Evolutionary conservation across 2,329 filamentous ascomycete species (phyloP).

Genomic region (Geosmithia flava): DNA sequence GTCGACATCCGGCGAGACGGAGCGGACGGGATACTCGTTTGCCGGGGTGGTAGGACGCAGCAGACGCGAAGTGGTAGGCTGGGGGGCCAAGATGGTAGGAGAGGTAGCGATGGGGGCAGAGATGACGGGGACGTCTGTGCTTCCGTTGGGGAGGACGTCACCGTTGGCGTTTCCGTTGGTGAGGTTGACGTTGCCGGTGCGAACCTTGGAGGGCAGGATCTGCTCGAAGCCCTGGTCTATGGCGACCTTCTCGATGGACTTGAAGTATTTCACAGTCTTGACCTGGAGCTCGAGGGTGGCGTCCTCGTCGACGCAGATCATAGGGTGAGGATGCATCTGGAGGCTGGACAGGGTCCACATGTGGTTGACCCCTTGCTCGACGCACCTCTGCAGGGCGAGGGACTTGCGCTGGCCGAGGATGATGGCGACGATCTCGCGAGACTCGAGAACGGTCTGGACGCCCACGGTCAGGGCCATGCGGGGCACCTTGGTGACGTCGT

Average conservation of each 20-base stretch:
- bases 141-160: no score
- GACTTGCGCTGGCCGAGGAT: slow-evolving; percentile 75
- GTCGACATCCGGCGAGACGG: slow-evolving; percentile 36
- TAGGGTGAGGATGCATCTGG: slow-evolving; percentile 68
- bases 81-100: slow-evolving; percentile 35
- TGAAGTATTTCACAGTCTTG: slow-evolving; percentile 65
- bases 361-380: slow-evolving; percentile 75
- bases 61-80: slow-evolving; percentile 42
- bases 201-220: slow-evolving; percentile 42
- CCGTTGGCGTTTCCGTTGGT: no score
- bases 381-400: slow-evolving; percentile 63
- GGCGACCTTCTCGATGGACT: slow-evolving; percentile 56
- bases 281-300: slow-evolving; percentile 61
- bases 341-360: slow-evolving; percentile 82
- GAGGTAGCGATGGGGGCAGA: slow-evolving; percentile 8
- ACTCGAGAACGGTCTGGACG: slow-evolving; percentile 71
- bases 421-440: slow-evolving; percentile 71
- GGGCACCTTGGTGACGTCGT: slow-evolving; percentile 62
- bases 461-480: slow-evolving; percentile 77
- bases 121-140: neutral
- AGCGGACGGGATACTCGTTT: slow-evolving; percentile 40
- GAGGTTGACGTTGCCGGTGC: slow-evolving; percentile 28
- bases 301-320: slow-evolving; percentile 77
- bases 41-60: slow-evolving; percentile 38
- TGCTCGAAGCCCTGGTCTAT: slow-evolving; percentile 43